Conservation (phyloP, 2,329 filamentous ascomycete genomes). For the Camptophora hylomeconis region DNA sequence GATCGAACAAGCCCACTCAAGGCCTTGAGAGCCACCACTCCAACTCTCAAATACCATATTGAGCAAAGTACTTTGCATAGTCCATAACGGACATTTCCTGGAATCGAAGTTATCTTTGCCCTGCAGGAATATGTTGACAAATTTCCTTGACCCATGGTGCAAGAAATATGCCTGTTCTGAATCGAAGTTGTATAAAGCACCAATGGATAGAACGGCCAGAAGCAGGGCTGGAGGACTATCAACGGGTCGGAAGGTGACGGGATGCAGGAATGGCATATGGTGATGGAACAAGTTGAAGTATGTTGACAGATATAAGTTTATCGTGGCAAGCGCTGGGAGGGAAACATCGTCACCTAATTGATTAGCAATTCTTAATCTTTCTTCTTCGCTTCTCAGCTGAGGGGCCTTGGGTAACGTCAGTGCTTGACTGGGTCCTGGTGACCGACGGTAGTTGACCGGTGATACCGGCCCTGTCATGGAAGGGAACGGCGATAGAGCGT, state of each 20-base stretch:
- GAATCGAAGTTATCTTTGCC: slow-evolving; percentile 99
- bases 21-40: slow-evolving; percentile 93
- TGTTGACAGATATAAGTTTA: slow-evolving; percentile 87
- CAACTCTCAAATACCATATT: slow-evolving; percentile 99
- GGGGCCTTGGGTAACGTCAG: slow-evolving; percentile 58
- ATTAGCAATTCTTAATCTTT: slow-evolving; percentile 74
- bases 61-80: slow-evolving; percentile 89
- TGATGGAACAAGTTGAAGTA: slow-evolving; percentile 98
- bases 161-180: slow-evolving; percentile 94
- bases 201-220: slow-evolving; percentile 84
- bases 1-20: slow-evolving; percentile 98
- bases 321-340: slow-evolving; percentile 61
- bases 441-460: slow-evolving; percentile 55
- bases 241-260: slow-evolving; percentile 74
- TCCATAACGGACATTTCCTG: slow-evolving; percentile 91
- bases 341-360: slow-evolving; percentile 81
- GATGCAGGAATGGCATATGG: slow-evolving; percentile 89
- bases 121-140: slow-evolving; percentile 92
- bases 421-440: slow-evolving; percentile 54
- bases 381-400: slow-evolving; percentile 71
- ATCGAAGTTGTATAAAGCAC: slow-evolving; percentile 91
- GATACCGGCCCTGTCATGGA: slow-evolving; percentile 55
- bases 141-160: slow-evolving; percentile 92
- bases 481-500: slow-evolving; percentile 59
- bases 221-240: slow-evolving; percentile 70